Base-by-base conservation (phyloP, 148 eudicot species). In the Persicaria maculosa region DNA sequence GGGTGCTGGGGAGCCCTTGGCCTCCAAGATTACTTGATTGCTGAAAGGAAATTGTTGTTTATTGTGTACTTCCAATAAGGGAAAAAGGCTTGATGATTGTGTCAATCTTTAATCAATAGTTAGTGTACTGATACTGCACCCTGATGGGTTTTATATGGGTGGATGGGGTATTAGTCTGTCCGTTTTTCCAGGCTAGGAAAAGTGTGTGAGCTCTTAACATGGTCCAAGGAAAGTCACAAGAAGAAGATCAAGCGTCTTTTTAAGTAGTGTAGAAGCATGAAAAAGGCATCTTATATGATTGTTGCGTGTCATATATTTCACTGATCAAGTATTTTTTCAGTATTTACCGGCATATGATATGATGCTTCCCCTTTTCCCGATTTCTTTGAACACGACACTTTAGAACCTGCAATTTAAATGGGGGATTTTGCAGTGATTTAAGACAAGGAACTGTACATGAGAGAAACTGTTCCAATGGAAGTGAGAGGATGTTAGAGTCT, bases 251-350 rank as follows among this genome's bases (percentile, higher is more conserved):
- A 14, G 6, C 0, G 70, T 6, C 70, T 40, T 65, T 14, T 43
- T 36, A 43, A 43, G n/a, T 40, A 65, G 70, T 65, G 6, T 65
- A 65, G 17, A 64, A 65, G 70, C 46, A 65, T 65, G 70, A 8
- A 65, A 65, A 40, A 43, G 6, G 2, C 0, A 4, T 36, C 4
- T 14, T 15, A 65, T 65, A 46, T 65, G 25, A 31, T 58, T 53
- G 57, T 58, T 31, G 20, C 31, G 19, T 58, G 25, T 58, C 31
- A 58, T 17, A 7, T 58, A 58, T 20, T 9, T 7, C 64, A 58
- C 1, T n/a, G 19, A 16, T 53, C 19, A 53, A 53, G n/a, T 36
- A 20, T 7, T 59, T 59, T 31, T 31, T 31, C 40, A 31, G 40
- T 31, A 31, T 31, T 31, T 31, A 31, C 40, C 40, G 40, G 40